Conservation (phyloP, 805 yeast species). For the Vanderwaltozyma yarrowii region DNA sequence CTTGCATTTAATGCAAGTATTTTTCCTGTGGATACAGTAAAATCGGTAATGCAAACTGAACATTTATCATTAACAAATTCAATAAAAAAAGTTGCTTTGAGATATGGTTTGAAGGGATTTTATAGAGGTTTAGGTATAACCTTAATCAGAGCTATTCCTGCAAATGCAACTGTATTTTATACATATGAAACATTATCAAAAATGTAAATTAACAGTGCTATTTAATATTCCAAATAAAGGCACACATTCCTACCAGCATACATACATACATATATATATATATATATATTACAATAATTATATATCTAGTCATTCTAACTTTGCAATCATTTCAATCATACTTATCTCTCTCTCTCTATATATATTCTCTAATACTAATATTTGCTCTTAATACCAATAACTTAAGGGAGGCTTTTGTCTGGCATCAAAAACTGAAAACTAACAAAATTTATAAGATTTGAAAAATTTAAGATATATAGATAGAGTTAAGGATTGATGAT, state of each 20-base stretch:
- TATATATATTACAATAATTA: not conserved
- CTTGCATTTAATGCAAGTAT: slow-evolving; percentile 65
- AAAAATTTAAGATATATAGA: no score
- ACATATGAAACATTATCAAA: slow-evolving; percentile 48
- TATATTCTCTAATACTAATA: no score
- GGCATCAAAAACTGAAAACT: no score
- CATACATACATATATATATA: not conserved
- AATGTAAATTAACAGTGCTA: slow-evolving; percentile 2
- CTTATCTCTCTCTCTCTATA: no score
- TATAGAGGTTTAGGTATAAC: slow-evolving; percentile 85
- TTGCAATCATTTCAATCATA: no score
- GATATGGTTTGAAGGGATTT: slow-evolving; percentile 59
- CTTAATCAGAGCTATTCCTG: slow-evolving; percentile 71
- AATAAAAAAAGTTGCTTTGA: slow-evolving; percentile 32
- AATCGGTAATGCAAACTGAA: slow-evolving; percentile 63
- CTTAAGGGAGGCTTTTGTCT: no score
- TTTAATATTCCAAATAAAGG: no score
- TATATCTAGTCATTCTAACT: no score
- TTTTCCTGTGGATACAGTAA: slow-evolving; percentile 87
- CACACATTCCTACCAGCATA: not conserved
- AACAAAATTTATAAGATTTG: no score
- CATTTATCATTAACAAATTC: slow-evolving; percentile 34
- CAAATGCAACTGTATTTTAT: slow-evolving; percentile 79
- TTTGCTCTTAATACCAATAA: no score
- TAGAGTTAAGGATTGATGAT: no score